Evolutionary conservation across 768 basidiomycete species (phyloP).

Genomic region (Pleurotus tuber-regium): DNA sequence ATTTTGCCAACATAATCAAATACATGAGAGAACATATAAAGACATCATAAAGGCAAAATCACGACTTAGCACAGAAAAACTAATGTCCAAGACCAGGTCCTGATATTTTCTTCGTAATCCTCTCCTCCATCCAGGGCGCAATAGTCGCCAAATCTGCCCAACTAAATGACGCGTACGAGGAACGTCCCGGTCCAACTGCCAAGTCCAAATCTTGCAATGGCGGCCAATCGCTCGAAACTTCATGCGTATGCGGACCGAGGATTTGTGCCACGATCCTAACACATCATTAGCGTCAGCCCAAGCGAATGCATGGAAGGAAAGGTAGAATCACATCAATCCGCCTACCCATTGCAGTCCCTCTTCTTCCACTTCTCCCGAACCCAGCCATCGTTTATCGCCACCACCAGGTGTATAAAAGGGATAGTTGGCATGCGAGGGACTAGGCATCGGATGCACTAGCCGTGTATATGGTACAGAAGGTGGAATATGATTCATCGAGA

Average conservation of each 20-base stretch:
- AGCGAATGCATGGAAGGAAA: conserved; percentile 5
- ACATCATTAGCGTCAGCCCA: neutral
- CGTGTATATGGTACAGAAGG: conserved; percentile 35
- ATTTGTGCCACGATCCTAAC: conserved; percentile 64
- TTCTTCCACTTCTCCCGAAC: conserved; percentile 47
- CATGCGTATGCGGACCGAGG: conserved; percentile 39
- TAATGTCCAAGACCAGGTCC: conserved; percentile 66
- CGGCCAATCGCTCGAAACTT: conserved; percentile 29
- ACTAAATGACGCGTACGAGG: conserved; percentile 67
- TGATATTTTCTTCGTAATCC: conserved; percentile 59
- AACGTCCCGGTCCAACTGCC: conserved; percentile 43
- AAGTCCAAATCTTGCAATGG: conserved; percentile 48
- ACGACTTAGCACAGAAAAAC: too few relatives aligned
- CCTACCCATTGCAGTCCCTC: conserved; percentile 74
- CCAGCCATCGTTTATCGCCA: conserved; percentile 62
- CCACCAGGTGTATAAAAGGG: conserved; percentile 74
- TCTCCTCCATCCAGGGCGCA: conserved; percentile 77
- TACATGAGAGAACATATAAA: too few relatives aligned
- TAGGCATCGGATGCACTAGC: conserved; percentile 57
- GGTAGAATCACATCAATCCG: conserved; percentile 54
- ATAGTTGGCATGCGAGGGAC: conserved; percentile 54
- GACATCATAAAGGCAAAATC: too few relatives aligned
- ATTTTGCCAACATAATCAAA: too few relatives aligned
- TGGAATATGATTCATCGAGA: conserved; percentile 28
- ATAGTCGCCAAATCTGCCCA: conserved; percentile 69